Base-by-base conservation (phyloP, 2,329 filamentous ascomycete genomes). In the Sporothrix phasma region DNA sequence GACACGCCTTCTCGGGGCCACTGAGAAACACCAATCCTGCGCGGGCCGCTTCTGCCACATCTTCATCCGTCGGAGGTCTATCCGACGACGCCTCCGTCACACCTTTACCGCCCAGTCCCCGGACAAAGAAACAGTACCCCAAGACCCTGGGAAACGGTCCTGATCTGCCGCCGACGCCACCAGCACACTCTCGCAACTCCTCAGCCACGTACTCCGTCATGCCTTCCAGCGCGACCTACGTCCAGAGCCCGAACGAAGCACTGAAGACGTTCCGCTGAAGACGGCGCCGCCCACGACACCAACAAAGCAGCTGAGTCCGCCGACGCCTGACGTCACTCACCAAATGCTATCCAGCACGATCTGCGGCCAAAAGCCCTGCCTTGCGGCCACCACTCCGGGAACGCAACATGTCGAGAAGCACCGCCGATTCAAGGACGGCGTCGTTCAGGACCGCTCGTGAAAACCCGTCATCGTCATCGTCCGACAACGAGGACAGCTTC, bases 261-360 rank as follows among this genome's bases (percentile, higher is more conserved):
- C 74, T 59, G 73, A 77, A 62, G 74, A 74, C 66, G 72, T 74
- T 49, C 72, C 74, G 62, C 64, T 69, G 31, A 76, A 74, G 63
- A 71, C 78, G 10, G 81, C 81, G n/a, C 77, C 78, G 63, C 65
- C 67, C 3, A 58, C 64, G 11, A 89, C 87, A 5, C 86, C 87
- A 59, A 81, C 84, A 31, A 83, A 84, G 68, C 84, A 87, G 68
- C 81, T 81, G 70, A 89, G 85, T 69, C 87, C 87, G 17, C 88
- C 87, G 37, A 92, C 88, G 3, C 89, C 88, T 39, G 88, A 91
- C 74, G 82, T 88, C 53, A 92, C 88, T 89, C 88, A 61, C 88
- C 88, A 41, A 81, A 84, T 19, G 68, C 45, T 13, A 11, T 69
- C 7, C 67, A 65, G 66, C 73, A 75, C 49, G 71, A 72, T 56